These are phyloP conservation scores for Platanus orientalis DNA, from an alignment of 164 flowering plant genomes.

Conservation along the genomic window DNA sequence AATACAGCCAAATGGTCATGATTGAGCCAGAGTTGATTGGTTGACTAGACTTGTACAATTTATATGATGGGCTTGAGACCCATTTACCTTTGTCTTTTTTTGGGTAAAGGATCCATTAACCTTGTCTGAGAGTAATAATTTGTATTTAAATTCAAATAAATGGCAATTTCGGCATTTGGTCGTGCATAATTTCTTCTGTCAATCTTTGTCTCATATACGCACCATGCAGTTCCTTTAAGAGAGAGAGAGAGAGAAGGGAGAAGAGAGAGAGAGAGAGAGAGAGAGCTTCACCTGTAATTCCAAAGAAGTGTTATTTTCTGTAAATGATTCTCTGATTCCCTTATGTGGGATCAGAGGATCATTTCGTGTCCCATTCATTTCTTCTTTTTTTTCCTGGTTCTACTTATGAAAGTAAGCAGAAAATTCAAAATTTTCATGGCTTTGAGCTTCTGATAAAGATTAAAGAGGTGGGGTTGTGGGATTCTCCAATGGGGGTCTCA, in stretches of 20 bases:
- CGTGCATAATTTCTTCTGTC: neutral
- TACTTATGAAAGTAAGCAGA: conserved; percentile 3
- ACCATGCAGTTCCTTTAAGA: conserved; percentile 7
- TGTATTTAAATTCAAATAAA: no score
- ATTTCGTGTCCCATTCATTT: conserved; percentile 5
- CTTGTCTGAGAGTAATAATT: no score
- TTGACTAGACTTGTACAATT: no score
- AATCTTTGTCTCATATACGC: conserved; percentile 13
- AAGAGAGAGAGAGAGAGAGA: conserved; percentile 1
- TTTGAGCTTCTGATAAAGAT: conserved; percentile 7
- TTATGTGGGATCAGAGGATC: conserved; percentile 53
- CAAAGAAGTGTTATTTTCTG: conserved; percentile 1
- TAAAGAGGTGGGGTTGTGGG: conserved; percentile 4
- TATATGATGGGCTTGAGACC: no score
- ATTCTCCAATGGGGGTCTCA: conserved; percentile 31
- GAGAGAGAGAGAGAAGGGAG: neutral
- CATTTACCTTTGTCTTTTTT: no score
- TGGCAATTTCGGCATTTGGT: conserved; percentile 10
- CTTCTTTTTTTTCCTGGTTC: neutral
- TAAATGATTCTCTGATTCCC: conserved; percentile 56
- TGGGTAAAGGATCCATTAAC: no score
- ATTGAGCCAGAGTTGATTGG: no score
- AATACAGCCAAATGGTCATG: no score
- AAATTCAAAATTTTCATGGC: conserved; percentile 6
- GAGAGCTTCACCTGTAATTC: neutral